Conservation (phyloP, 164 flowering plant genomes). For the Vitis amurensis region DNA sequence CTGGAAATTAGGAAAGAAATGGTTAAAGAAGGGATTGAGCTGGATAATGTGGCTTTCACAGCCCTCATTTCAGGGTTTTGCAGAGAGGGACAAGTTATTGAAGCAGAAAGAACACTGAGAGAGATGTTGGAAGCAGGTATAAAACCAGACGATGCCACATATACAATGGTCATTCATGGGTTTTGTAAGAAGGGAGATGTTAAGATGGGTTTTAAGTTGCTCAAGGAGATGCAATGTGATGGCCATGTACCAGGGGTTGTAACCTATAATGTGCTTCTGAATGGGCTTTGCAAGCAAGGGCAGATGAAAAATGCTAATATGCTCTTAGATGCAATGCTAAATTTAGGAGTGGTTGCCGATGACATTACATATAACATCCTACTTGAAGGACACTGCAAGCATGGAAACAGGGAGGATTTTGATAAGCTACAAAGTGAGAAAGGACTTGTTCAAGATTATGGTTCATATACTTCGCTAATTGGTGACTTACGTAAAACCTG, state of each 20-base stretch:
- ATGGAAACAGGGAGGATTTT: conserved; percentile 32
- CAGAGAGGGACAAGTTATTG: conserved; percentile 44
- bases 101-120: conserved; percentile 60
- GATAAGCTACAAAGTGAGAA: conserved; percentile 50
- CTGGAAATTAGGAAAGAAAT: conserved; percentile 47
- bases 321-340: conserved; percentile 73
- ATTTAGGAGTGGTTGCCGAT: conserved; percentile 70
- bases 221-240: conserved; percentile 62
- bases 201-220: conserved; percentile 58
- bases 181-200: conserved; percentile 71
- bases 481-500: conserved; percentile 30
- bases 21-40: conserved; percentile 51
- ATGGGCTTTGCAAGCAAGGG: conserved; percentile 73
- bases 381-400: conserved; percentile 71
- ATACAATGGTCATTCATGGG: conserved; percentile 72
- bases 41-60: conserved; percentile 69
- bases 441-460: conserved; percentile 69
- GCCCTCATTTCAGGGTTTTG: conserved; percentile 72
- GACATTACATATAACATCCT: conserved; percentile 79
- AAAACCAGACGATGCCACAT: conserved; percentile 64
- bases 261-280: conserved; percentile 73
- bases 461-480: conserved; percentile 53
- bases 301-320: conserved; percentile 72
- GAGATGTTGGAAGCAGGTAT: conserved; percentile 61
- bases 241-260: conserved; percentile 54